Evolutionary conservation across 108 stramenopile genomes (phyloP).

Genomic region (Discostella pseudostelligera): DNA sequence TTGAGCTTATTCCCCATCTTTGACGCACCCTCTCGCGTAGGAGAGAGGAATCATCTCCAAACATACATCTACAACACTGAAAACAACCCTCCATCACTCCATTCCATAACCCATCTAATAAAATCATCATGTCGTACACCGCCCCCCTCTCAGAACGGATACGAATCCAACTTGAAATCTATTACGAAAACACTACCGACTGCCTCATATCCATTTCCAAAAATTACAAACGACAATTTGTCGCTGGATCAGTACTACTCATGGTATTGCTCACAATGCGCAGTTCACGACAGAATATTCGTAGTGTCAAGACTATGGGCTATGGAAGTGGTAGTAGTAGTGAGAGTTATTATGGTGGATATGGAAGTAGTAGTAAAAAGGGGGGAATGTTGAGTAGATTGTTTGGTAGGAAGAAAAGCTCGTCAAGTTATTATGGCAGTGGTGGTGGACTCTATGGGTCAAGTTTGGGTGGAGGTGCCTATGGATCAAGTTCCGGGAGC

Average conservation of each 20-base stretch:
- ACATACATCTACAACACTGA: no score
- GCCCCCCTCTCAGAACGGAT: slow-evolving; percentile 46
- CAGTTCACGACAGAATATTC: slow-evolving; percentile 29
- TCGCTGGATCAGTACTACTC: slow-evolving; percentile 19
- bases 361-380: slow-evolving; percentile 2
- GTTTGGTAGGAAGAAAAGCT: neutral
- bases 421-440: neutral
- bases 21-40: no score
- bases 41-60: no score
- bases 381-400: slow-evolving; percentile 8
- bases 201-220: slow-evolving; percentile 23
- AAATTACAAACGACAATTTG: slow-evolving; percentile 26
- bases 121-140: slow-evolving; percentile 25
- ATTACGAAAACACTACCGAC: slow-evolving; percentile 41
- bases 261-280: slow-evolving; percentile 36
- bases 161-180: slow-evolving; percentile 54
- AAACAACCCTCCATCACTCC: no score
- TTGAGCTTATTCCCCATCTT: no score
- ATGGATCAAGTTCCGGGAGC: slow-evolving; percentile 15
- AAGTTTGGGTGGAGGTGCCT: no score
- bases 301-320: no score
- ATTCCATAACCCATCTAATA: no score
- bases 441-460: slow-evolving; percentile 4
- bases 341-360: slow-evolving; percentile 5
- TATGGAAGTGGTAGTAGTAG: no score